These are phyloP conservation scores for Colletotrichum truncatum DNA, from an alignment of 2,329 filamentous ascomycete species.

Conservation along the genomic window DNA sequence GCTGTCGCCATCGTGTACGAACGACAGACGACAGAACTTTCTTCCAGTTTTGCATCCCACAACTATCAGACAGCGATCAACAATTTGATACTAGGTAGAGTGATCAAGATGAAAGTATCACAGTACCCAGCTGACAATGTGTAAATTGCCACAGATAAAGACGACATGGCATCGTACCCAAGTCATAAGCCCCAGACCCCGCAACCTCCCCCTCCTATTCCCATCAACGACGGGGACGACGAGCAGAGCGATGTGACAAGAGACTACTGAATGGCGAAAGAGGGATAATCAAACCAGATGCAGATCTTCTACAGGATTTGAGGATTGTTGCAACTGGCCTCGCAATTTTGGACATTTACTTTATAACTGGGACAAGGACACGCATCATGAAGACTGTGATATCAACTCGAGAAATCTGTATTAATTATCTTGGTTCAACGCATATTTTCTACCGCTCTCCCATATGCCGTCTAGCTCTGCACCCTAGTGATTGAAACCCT, in stretches of 20 bases:
- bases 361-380: not conserved
- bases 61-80: not conserved
- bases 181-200: slow-evolving; percentile 32
- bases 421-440: not conserved
- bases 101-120: not conserved
- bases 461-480: no score
- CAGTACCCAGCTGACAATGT: not conserved
- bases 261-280: slow-evolving; percentile 20
- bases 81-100: not conserved
- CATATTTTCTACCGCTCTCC: no score
- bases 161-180: slow-evolving; percentile 22
- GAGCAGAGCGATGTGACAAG: slow-evolving; percentile 26
- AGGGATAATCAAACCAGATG: not conserved
- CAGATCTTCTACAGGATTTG: not conserved
- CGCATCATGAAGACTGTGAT: not conserved
- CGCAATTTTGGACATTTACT: not conserved
- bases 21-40: slow-evolving; percentile 3
- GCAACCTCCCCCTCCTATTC: slow-evolving; percentile 32
- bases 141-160: not conserved
- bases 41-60: not conserved
- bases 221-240: slow-evolving; percentile 30
- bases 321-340: no score
- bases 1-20: not conserved
- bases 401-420: not conserved
- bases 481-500: no score